Evolutionary conservation across 805 yeast species (phyloP), one percentile per base, ranked within the genome.

Genomic region (Komagataella kurtzmanii): DNA sequence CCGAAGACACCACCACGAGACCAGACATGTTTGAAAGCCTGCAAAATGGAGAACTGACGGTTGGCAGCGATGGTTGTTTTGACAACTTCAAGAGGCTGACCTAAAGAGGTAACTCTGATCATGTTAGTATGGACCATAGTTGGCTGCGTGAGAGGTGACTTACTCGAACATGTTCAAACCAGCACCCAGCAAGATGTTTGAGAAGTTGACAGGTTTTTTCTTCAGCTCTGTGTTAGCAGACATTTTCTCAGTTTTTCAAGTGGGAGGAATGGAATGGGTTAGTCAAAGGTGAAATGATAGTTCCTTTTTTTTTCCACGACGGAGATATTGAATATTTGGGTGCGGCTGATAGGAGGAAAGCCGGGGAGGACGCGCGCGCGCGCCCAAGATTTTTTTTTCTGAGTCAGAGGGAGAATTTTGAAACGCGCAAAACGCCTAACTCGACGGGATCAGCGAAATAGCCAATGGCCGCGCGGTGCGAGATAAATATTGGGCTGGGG

Each of bases 51-150:
- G 54, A 91, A 73, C 30, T 75, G 71, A 65, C 99, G 77, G 72
- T 93, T 88, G 51, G 99, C 98, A 45, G 98, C 98, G 96, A 93
- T 90, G 7, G 99, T 93, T 52, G 99, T 91, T 72, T 91, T 93
- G 63, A 81, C 75, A 51, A 93, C 99, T 72, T 93, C 99, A 55
- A 93, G 73, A 10, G 99, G 99, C 69, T 93, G 99, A 52, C 99
- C 99, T 59, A 93, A 75, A 10, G 97, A 84, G 55, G 97, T 85
- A 51, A 83, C 97, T 67, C 68, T 65, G 50, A 18, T 17, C 14
- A 21, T 45, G 24, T 52, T 47, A 54, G 49, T n/a, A n/a, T 10
- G 7, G 7, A 44, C 7, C 12, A 50, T 24, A 7, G 17, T 7
- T 19, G 50, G 50, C 48, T 17, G 49, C 18, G 24, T 49, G 44